Conservation (phyloP, 1,284 basidiomycete genomes). For the Meripilus lineatus region DNA sequence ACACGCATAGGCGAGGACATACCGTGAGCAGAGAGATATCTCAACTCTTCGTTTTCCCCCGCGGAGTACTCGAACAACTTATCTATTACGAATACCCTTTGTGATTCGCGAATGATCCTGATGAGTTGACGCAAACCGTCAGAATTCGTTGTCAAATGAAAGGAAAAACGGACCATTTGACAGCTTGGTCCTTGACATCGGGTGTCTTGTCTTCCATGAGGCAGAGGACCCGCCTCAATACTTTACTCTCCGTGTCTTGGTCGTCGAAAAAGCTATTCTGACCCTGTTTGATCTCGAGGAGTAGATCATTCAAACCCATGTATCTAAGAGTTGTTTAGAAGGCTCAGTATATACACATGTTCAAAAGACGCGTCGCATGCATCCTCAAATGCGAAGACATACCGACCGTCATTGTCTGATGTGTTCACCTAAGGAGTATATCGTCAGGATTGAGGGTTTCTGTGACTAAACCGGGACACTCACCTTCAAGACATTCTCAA, state of each 20-base stretch:
- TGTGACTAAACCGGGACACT: no score
- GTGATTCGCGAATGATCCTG: constrained; percentile 77
- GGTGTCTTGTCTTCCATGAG: constrained; percentile 92
- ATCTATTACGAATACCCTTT: constrained; percentile 86
- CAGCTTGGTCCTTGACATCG: constrained; percentile 97
- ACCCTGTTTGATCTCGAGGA: constrained; percentile 80
- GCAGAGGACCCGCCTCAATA: constrained; percentile 75
- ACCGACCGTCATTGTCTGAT: constrained; percentile 80
- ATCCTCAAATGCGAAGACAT: no score
- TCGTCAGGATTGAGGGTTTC: no score
- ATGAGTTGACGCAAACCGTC: constrained; percentile 79
- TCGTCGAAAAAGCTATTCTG: constrained; percentile 69
- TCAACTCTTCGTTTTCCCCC: constrained; percentile 82
- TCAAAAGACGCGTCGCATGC: no score
- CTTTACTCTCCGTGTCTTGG: constrained; percentile 76
- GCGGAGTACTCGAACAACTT: constrained; percentile 81
- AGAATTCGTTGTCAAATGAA: neutral
- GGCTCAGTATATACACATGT: no score
- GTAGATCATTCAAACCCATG: constrained; percentile 92
- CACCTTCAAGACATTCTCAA: constrained; percentile 77
- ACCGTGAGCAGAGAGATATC: constrained; percentile 95
- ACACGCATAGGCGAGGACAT: constrained; percentile 20
- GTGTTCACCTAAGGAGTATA: constrained; percentile 65
- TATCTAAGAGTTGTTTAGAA: constrained; percentile 49
- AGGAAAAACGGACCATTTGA: constrained; percentile 70